Evolutionary conservation across 495 filamentous ascomycete species (phyloP).

Genomic region (Podospora tetraspora): DNA sequence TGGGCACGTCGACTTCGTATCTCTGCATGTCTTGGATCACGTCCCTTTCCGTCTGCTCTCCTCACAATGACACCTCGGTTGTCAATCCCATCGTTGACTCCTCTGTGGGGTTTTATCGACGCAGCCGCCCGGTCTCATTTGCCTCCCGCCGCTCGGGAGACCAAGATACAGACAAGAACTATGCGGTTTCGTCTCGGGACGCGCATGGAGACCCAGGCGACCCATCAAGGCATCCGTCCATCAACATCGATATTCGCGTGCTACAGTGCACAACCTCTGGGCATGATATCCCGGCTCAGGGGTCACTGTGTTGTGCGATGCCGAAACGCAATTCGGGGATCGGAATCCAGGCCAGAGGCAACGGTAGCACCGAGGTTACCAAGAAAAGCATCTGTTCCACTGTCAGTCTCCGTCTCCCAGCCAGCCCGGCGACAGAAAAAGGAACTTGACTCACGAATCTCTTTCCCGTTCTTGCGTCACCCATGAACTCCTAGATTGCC

Average conservation of each 20-base stretch:
- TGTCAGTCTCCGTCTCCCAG: not conserved
- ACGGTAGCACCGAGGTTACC: not conserved
- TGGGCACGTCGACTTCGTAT: slow-evolving; percentile 10
- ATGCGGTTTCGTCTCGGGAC: slow-evolving; percentile 4
- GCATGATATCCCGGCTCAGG: not conserved
- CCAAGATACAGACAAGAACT: not conserved
- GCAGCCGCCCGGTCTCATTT: slow-evolving; percentile 12
- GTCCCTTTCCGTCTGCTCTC: slow-evolving; percentile 4
- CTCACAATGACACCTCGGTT: slow-evolving; percentile 5
- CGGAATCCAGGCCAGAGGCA: not conserved
- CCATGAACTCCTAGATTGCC: not conserved
- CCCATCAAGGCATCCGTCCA: not conserved
- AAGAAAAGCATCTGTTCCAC: not conserved
- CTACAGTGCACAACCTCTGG: not conserved
- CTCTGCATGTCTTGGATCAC: slow-evolving; percentile 14
- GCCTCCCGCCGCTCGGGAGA: slow-evolving; percentile 4
- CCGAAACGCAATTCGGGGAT: not conserved
- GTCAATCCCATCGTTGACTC: slow-evolving; percentile 3
- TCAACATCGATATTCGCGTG: not conserved
- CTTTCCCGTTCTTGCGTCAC: not conserved
- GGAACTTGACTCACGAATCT: not conserved
- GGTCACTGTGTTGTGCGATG: not conserved
- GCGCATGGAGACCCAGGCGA: not conserved
- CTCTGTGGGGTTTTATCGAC: slow-evolving; percentile 2
- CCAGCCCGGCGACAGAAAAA: not conserved